phyloP scores from a whole-genome alignment of 73 alveolate genomes.

The Paramecium tetraurelia region DNA sequence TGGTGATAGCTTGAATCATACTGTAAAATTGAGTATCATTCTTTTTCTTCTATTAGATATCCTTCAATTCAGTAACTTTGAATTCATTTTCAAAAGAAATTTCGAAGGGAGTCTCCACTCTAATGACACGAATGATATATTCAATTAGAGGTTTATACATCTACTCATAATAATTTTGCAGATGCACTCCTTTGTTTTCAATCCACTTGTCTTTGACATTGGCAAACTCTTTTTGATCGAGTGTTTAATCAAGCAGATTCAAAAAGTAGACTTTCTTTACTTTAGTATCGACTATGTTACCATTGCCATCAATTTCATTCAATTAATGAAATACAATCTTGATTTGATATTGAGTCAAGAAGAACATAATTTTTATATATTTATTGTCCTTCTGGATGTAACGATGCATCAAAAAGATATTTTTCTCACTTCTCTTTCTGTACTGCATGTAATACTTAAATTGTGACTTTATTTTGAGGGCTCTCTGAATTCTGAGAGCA shows the following conservation, averaged over 20 bases:
- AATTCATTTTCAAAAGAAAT: background rate
- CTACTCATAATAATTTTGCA: background rate
- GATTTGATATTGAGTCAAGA: background rate
- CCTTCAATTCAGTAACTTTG: background rate
- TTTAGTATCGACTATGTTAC: background rate
- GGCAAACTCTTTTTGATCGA: background rate
- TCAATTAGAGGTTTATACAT: slow-evolving; percentile 9
- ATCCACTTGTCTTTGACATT: background rate
- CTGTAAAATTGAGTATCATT: background rate
- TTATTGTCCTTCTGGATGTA: background rate
- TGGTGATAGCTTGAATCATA: background rate
- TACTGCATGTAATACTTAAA: background rate
- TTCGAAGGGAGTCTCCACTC: background rate
- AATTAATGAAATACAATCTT: background rate
- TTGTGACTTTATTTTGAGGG: background rate
- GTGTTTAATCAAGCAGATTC: background rate
- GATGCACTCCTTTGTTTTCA: background rate
- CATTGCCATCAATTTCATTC: slow-evolving; percentile 18
- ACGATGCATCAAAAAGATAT: background rate
- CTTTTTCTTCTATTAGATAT: background rate
- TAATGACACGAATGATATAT: background rate
- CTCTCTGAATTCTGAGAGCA: background rate
- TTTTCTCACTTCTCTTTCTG: background rate
- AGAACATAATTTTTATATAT: background rate
- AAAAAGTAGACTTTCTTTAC: background rate